Base-by-base conservation (phyloP, 805 yeast species). In the Vanderwaltozyma tropicalis region DNA sequence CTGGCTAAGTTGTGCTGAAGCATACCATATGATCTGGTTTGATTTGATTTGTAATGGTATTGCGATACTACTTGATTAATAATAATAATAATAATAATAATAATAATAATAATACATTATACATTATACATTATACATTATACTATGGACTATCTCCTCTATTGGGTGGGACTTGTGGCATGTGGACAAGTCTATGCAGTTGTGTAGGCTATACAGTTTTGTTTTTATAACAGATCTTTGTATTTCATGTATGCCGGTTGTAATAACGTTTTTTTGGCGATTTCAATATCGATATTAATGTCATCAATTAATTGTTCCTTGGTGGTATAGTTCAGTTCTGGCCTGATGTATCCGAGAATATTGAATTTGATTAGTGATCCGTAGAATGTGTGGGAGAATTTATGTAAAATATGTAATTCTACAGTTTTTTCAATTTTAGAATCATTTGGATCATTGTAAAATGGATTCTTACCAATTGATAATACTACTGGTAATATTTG, bases 401-500 rank as follows among this genome's bases (percentile, higher is more conserved):
- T 62, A 61, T 86, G 94, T 38, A 92, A 68, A 5, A 92, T 71
- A 59, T 92, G 96, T 17, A 92, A 66, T 51, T 92, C 94, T 3
- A 92, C 94, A 0, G 95, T 78, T 61, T 84, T 85, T 48, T 72
- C 72, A 15, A 17, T 22, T 50, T 92, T 94, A 5, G 89, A 78
- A 61, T 84, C 84, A 48, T 73, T 72, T 35, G 74, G 68, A 59
- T 92, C 88, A 19, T 78, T 72, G 63, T 76, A 92, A 56, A 80
- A 89, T 28, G 98, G 97, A 55, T 92, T 92, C 83, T 87, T 85
- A 1, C 99, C 99, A 15, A 92, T 70, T 8, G 95, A 84, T 84
- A 89, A 80, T 8, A 92, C 98, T 79, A 87, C 86, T 0, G 96
- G 96, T 19, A 76, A 64, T 15, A 62, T 61, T 35, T 68, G 67